Evolutionary conservation across 768 basidiomycete species (phyloP), one percentile per base, ranked within the genome.

Genomic region (Dioszegia hungarica): DNA sequence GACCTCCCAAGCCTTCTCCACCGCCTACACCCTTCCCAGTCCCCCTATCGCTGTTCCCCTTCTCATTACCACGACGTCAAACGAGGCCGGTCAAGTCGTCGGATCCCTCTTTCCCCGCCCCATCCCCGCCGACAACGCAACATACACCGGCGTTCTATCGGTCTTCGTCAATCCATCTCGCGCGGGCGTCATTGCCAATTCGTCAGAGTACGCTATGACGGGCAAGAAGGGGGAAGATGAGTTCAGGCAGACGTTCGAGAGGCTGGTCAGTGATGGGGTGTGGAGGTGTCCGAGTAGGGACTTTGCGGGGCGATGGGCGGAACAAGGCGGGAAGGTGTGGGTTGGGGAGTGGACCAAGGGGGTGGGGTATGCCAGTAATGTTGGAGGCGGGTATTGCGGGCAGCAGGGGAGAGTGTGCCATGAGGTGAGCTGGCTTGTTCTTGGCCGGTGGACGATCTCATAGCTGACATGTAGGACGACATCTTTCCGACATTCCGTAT

Each of bases 51-150:
- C 33, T 20, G 88, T 90, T 70, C 81, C 86, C 3, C 63, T 92
- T 49, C 76, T 94, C 27, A 74, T 91, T 47, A 84, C 89, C 5
- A 87, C 83, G 15, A 85, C 87, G 14, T 74, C 76, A 39, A 79
- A 90, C 68, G 91, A 94, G 66, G 89, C 85, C 0, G 88, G 81
- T 1, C 75, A 77, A n/a, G 78, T 83, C 27, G 84, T 88, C 62
- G 62, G 62, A 19, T 20, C 41, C 24, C 25, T 59, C 17, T 63
- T 72, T 56, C 55, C 64, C 10, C 84, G 38, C 5, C 61, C 70
- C 5, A 36, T 64, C 14, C 57, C 62, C 5, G 11, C n/a, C 2
- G 28, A 56, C 22, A 61, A 66, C 34, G 19, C 5, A 15, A 66
- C 64, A 5, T 65, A 64, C 49, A 43, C 31, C 40, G 36, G 43